Evolutionary conservation across 1,139 yeast species (phyloP).

Genomic region (Hyphopichia burtonii): DNA sequence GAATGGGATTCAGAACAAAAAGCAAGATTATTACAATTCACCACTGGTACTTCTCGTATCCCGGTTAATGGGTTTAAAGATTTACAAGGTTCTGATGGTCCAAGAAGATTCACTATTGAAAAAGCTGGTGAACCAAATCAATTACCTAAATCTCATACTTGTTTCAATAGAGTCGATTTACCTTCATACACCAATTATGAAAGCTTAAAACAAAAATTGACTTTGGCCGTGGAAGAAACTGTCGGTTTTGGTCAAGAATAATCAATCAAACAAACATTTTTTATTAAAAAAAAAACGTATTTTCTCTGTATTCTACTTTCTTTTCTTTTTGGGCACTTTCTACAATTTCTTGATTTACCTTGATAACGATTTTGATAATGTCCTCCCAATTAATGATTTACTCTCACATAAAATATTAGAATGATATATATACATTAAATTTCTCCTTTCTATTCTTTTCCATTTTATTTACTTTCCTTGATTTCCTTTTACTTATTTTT

Average conservation of each 20-base stretch:
- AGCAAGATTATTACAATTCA: slow-evolving; percentile 91
- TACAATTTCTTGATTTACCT: too few species aligned
- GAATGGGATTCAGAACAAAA: slow-evolving; percentile 97
- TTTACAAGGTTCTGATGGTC: slow-evolving; percentile 97
- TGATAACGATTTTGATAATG: too few species aligned
- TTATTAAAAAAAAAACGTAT: too few species aligned
- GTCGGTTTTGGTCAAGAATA: slow-evolving; percentile 97
- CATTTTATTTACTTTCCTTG: not conserved
- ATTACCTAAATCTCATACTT: slow-evolving; percentile 93
- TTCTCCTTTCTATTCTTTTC: not conserved
- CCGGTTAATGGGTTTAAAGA: slow-evolving; percentile 99
- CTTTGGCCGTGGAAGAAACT: slow-evolving; percentile 89
- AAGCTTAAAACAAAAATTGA: slow-evolving; percentile 73
- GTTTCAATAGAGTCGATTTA: slow-evolving; percentile 90
- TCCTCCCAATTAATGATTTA: too few species aligned
- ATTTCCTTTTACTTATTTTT: not conserved
- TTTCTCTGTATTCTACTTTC: too few species aligned
- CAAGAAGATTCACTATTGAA: slow-evolving; percentile 96
- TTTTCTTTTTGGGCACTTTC: too few species aligned
- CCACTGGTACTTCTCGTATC: slow-evolving; percentile 97
- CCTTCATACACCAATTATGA: slow-evolving; percentile 81
- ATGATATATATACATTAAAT: not conserved
- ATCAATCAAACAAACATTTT: too few species aligned
- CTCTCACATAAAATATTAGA: too few species aligned
- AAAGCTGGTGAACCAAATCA: slow-evolving; percentile 94